Percentiles rank a stretch among this genome's conserved stretches.
These are phyloP conservation scores for Ligustrum vulgare DNA, from an alignment of 257 asterid species.

Conservation along the genomic window DNA sequence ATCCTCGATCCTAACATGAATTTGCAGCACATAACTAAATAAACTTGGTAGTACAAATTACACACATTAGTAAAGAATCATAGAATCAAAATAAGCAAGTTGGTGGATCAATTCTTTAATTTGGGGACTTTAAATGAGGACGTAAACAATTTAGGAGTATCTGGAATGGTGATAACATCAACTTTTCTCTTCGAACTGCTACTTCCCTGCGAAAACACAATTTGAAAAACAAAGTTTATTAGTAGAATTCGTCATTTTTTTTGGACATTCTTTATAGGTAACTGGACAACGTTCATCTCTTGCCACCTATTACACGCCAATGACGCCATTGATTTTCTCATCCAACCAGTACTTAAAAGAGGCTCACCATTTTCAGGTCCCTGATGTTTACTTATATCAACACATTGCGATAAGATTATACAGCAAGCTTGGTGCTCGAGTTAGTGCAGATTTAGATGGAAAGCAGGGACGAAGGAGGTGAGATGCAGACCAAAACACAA, in stretches of 20 bases:
- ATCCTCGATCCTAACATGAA: neutral
- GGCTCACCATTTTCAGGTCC: neutral
- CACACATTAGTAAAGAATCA: constrained; percentile 7
- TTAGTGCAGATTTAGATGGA: neutral
- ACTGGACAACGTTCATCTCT: too few species aligned
- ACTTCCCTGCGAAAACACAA: constrained; percentile 40
- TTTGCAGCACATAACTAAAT: neutral
- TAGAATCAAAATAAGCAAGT: constrained; percentile 14
- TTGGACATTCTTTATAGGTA: too few species aligned
- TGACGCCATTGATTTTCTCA: too few species aligned
- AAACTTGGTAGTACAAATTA: neutral
- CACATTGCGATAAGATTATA: neutral
- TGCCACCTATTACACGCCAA: too few species aligned
- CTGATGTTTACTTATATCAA: neutral
- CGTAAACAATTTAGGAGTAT: constrained; percentile 64
- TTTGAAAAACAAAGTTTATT: neutral
- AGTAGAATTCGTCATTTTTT: neutral
- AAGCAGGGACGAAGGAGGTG: neutral
- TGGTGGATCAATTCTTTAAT: constrained; percentile 41
- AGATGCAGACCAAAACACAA: neutral
- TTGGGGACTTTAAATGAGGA: constrained; percentile 81
- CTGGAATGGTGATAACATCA: constrained; percentile 32
- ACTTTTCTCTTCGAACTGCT: constrained; percentile 54
- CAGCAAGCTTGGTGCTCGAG: neutral
- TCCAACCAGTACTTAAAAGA: neutral